These are phyloP conservation scores for Adiantum capillusveneris DNA, from an alignment of 75 land plant genomes.

Conservation along the genomic window DNA sequence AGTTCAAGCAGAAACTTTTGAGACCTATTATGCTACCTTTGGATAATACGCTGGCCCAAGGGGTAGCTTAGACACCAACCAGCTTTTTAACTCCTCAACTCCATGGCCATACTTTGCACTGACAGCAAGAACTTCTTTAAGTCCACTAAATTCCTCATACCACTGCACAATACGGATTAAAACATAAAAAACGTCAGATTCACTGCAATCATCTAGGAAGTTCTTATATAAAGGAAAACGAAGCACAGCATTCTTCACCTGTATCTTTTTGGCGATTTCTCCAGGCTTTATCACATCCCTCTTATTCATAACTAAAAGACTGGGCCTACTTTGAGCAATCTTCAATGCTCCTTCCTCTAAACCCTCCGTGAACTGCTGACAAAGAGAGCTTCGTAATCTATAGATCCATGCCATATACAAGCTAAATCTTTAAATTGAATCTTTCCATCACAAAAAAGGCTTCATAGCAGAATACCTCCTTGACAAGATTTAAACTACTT, in stretches of 20 bases:
- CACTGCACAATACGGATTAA: conserved; percentile 40
- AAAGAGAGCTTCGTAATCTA: no score
- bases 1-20: no score
- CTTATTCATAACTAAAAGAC: conserved; percentile 79
- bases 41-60: conserved; percentile 89
- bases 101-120: conserved; percentile 96
- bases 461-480: no score
- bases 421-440: not conserved
- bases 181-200: no score
- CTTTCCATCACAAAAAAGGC: not conserved
- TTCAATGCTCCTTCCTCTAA: conserved; percentile 55
- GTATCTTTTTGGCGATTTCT: conserved; percentile 77
- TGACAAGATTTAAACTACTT: no score
- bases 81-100: conserved; percentile 79
- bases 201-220: no score
- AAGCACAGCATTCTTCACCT: conserved; percentile 40
- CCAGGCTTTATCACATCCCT: conserved; percentile 91
- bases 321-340: conserved; percentile 42
- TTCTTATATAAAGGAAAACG: no score
- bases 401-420: not conserved
- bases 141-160: conserved; percentile 74
- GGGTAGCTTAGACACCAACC: conserved; percentile 89
- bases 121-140: conserved; percentile 82
- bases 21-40: conserved; percentile 39
- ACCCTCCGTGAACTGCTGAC: conserved; percentile 55